These are phyloP conservation scores for Plasmopara viticola DNA, from an alignment of 352 stramenopile species.

Conservation along the genomic window DNA sequence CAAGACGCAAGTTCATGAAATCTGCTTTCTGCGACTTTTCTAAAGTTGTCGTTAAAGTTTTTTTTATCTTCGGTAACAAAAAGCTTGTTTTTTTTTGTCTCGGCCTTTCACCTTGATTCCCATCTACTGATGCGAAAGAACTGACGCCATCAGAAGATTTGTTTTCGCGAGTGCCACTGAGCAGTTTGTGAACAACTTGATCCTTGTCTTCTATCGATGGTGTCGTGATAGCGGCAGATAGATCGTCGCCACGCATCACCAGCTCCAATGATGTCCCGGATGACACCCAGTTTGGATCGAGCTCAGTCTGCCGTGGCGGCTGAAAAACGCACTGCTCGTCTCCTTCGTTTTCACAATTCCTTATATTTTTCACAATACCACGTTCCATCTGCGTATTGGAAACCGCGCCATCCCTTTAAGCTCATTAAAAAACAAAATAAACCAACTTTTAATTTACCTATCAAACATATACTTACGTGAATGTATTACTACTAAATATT, in stretches of 20 bases:
- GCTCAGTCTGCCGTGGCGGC: conserved; percentile 39
- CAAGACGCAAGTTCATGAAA: conserved; percentile 10
- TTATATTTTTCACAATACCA: background rate
- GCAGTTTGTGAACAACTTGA: conserved; percentile 37
- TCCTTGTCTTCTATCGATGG: conserved; percentile 10
- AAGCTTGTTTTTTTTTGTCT: conserved; percentile 39
- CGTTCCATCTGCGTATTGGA: background rate
- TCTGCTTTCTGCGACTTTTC: conserved; percentile 1
- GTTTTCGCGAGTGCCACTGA: conserved; percentile 20
- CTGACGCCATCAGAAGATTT: conserved; percentile 21
- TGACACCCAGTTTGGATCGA: conserved; percentile 57
- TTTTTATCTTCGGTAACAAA: conserved; percentile 35
- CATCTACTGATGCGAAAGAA: conserved; percentile 16
- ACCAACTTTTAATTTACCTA: too few relatives aligned
- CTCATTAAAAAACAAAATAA: too few relatives aligned
- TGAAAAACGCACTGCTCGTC: conserved; percentile 56
- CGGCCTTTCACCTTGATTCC: conserved; percentile 22
- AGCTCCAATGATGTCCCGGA: conserved; percentile 22
- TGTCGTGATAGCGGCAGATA: conserved; percentile 24
- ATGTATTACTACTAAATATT: too few relatives aligned
- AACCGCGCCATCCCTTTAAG: too few relatives aligned
- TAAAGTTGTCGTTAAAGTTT: conserved; percentile 4
- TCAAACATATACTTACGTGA: too few relatives aligned
- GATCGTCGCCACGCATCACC: conserved; percentile 50
- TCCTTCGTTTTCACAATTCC: background rate